These are phyloP conservation scores for Biancaea sappan DNA, from an alignment of 306 rosid species.

Conservation along the genomic window DNA sequence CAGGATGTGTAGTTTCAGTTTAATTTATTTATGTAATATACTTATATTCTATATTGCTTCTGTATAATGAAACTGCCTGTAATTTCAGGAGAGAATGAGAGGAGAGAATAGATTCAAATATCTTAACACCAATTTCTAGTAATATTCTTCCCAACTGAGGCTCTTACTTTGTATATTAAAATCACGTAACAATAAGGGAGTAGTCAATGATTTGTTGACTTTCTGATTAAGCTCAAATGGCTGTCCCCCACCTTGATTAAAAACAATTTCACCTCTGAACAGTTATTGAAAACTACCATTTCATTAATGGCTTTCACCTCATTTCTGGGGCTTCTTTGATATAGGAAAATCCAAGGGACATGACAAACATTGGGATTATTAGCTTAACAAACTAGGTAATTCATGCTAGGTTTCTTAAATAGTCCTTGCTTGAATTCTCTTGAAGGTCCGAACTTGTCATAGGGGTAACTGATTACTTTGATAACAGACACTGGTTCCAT, in stretches of 20 bases:
- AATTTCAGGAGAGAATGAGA: background rate
- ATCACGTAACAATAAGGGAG: background rate
- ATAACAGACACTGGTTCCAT: background rate
- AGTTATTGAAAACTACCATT: background rate
- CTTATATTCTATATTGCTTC: slow-evolving; percentile 9
- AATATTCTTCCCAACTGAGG: background rate
- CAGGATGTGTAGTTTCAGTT: background rate
- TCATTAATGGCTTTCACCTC: background rate
- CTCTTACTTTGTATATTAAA: background rate
- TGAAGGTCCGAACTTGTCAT: slow-evolving; percentile 7
- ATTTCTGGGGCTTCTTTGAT: slow-evolving; percentile 8
- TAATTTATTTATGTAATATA: background rate
- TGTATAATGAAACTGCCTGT: background rate
- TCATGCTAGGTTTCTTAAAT: background rate
- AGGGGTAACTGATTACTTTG: background rate
- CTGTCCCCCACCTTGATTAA: background rate
- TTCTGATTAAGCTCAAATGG: background rate
- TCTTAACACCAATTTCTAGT: slow-evolving; percentile 9
- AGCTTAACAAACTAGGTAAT: background rate
- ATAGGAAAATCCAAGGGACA: background rate
- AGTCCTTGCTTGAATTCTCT: background rate
- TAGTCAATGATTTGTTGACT: background rate
- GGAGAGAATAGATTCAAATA: background rate
- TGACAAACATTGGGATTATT: background rate
- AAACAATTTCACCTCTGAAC: background rate